A percentile compares a stretch with the other conserved stretches of the same genome.
phyloP scores from a whole-genome alignment of 2,329 filamentous ascomycete species.

The Penicillium olsonii region DNA sequence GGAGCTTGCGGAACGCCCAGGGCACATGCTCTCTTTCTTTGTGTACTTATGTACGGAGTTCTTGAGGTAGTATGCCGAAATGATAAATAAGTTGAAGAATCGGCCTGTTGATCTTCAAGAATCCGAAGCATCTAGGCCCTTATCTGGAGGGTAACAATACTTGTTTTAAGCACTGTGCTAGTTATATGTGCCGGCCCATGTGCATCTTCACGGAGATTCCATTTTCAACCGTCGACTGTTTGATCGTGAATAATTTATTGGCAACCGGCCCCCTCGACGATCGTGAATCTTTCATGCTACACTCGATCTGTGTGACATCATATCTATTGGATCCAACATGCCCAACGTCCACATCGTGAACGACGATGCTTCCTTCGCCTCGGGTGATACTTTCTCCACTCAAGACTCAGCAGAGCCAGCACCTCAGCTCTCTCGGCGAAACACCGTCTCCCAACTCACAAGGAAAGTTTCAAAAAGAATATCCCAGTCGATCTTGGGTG shows the following conservation, averaged over 20 bases:
- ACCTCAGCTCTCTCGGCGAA: conserved; percentile 7
- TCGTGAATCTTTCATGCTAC: not conserved
- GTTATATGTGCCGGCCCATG: not conserved
- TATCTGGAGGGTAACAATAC: conserved; percentile 1
- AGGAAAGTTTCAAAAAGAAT: conserved; percentile 18
- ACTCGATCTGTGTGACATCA: not conserved
- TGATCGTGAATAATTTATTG: conserved; percentile 2
- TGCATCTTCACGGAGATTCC: not conserved
- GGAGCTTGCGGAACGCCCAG: conserved; percentile 6
- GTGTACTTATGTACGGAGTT: not conserved
- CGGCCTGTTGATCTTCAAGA: not conserved
- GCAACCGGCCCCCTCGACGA: not conserved
- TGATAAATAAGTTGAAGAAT: not conserved
- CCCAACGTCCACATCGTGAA: conserved; percentile 9
- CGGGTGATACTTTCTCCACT: conserved; percentile 10
- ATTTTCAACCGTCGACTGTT: not conserved
- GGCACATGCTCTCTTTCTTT: conserved; percentile 3
- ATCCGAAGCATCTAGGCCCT: not conserved
- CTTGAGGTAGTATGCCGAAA: not conserved
- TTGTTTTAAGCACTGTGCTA: not conserved
- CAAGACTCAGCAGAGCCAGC: conserved; percentile 3
- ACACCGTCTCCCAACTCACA: conserved; percentile 15
- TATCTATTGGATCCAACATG: conserved; percentile 9
- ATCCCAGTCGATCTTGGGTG: conserved; percentile 8
- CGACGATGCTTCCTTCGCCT: conserved; percentile 16